Percentiles rank a stretch among this genome's conserved stretches.
phyloP scores from a whole-genome alignment of 257 asterid genomes.

The Nicotiana noctiflora region DNA sequence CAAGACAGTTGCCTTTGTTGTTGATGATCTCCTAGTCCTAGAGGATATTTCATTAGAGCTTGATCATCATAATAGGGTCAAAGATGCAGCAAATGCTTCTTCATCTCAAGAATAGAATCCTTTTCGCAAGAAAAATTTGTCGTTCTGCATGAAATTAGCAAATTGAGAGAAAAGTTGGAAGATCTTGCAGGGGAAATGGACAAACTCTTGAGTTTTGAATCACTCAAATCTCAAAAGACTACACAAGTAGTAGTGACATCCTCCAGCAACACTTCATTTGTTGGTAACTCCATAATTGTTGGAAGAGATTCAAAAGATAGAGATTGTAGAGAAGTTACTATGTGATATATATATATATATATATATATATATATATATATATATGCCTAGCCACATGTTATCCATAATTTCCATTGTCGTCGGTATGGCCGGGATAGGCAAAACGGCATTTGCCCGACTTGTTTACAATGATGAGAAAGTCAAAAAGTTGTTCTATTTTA shows the following conservation, averaged over 20 bases:
- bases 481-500: not conserved
- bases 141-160: not conserved
- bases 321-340: constrained; percentile 13
- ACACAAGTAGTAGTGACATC: not conserved
- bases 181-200: not conserved
- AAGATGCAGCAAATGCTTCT: not conserved
- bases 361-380: no score
- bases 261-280: constrained; percentile 21
- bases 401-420: constrained; percentile 30
- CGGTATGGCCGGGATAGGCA: constrained; percentile 41
- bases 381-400: not conserved
- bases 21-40: constrained; percentile 30
- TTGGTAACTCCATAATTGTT: constrained; percentile 14
- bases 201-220: not conserved
- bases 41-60: constrained; percentile 21
- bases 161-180: not conserved
- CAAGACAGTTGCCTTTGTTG: constrained; percentile 14
- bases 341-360: not conserved
- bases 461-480: not conserved
- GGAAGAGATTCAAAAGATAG: constrained; percentile 26
- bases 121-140: constrained; percentile 20
- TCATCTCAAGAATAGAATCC: not conserved
- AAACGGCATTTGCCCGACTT: constrained; percentile 30
- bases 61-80: not conserved
- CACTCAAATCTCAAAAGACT: not conserved